Conservation (phyloP, 1,284 basidiomycete species). For the Phylloporus sp. region DNA sequence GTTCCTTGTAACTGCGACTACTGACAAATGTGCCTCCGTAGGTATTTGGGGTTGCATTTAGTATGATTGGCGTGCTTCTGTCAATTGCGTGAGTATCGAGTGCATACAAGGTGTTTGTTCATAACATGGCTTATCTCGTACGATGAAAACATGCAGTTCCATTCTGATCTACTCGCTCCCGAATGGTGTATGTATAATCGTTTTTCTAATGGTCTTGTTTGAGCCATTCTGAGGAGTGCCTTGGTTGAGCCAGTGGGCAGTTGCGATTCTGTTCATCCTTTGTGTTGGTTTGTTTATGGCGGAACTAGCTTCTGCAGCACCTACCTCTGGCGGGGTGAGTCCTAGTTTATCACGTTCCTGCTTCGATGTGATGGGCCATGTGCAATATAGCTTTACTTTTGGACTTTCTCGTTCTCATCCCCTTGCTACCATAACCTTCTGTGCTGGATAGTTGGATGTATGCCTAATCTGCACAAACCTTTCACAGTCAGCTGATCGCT, state of each 20-base stretch:
- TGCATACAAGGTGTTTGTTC: no score
- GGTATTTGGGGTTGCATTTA: no score
- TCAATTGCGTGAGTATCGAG: no score
- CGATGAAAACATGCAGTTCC: no score
- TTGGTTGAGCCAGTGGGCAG: conserved; percentile 31
- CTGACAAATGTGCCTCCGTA: no score
- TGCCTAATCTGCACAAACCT: conserved; percentile 34
- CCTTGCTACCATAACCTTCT: conserved; percentile 67
- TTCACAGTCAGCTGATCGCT: conserved; percentile 1
- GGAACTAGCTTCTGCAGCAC: conserved; percentile 46
- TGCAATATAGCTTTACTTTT: conserved; percentile 66
- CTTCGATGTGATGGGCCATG: background rate
- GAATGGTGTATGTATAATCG: no score
- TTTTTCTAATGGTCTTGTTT: no score
- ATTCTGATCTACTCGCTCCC: no score
- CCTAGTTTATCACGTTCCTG: background rate
- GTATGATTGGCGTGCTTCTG: no score
- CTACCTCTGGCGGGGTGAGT: conserved; percentile 70
- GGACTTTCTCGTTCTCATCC: conserved; percentile 73
- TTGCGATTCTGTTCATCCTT: conserved; percentile 39
- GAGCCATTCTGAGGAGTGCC: no score
- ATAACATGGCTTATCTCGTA: no score
- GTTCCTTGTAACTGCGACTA: no score
- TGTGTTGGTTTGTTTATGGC: conserved; percentile 49
- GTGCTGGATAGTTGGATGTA: conserved; percentile 81